phyloP scores from a whole-genome alignment of 2,329 filamentous ascomycete species.

The Nemania sp. region DNA sequence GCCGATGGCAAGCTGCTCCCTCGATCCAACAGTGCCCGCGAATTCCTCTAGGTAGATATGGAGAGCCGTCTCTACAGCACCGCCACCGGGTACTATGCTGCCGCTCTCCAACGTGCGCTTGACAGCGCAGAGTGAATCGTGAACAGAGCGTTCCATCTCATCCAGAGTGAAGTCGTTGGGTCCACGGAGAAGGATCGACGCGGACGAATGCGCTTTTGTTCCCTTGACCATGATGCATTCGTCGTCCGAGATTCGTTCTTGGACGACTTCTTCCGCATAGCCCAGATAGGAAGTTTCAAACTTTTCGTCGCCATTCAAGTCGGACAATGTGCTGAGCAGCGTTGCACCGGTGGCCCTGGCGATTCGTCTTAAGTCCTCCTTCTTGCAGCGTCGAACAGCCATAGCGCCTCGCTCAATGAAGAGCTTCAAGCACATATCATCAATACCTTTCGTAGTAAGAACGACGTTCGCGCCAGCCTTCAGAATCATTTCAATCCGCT shows the following conservation, averaged over 20 bases:
- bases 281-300: conserved; percentile 91
- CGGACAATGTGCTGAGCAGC: conserved; percentile 88
- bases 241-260: conserved; percentile 97
- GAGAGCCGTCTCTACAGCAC: conserved; percentile 96
- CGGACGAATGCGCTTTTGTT: conserved; percentile 90
- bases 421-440: conserved; percentile 90
- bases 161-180: conserved; percentile 96
- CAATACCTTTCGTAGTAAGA: conserved; percentile 97
- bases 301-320: conserved; percentile 95
- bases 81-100: conserved; percentile 93
- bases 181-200: conserved; percentile 93
- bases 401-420: conserved; percentile 95
- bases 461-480: conserved; percentile 97
- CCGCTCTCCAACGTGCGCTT: conserved; percentile 97
- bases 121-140: conserved; percentile 94
- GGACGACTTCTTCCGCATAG: conserved; percentile 91
- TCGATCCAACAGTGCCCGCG: conserved; percentile 92
- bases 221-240: conserved; percentile 97
- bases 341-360: conserved; percentile 95
- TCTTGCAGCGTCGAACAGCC: conserved; percentile 95
- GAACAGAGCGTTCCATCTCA: conserved; percentile 98
- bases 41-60: conserved; percentile 99
- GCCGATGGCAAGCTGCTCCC: conserved; percentile 96
- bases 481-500: conserved; percentile 94
- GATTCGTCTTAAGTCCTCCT: conserved; percentile 95